These are phyloP conservation scores for Sarocladiaceae sp. DNA, from an alignment of 2,329 filamentous ascomycete genomes.

Conservation along the genomic window DNA sequence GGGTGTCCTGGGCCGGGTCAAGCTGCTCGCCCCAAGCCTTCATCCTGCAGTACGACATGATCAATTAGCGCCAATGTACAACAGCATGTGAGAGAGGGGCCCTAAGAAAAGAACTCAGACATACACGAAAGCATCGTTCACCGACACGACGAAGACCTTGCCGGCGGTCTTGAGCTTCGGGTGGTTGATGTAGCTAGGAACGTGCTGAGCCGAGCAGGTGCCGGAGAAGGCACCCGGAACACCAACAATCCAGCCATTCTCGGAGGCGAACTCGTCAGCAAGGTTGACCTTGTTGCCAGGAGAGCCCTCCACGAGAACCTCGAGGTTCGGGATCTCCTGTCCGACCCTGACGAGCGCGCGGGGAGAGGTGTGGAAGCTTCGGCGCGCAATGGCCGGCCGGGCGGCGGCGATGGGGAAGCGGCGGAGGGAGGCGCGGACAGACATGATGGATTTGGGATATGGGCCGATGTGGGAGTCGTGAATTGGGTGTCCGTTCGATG, in stretches of 20 bases:
- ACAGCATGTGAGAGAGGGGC: neutral
- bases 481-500: no score
- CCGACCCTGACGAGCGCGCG: conserved; percentile 68
- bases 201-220: conserved; percentile 59
- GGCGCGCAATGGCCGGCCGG: conserved; percentile 23
- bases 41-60: conserved; percentile 52
- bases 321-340: conserved; percentile 72
- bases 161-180: conserved; percentile 74
- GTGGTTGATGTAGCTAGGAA: conserved; percentile 83
- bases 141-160: conserved; percentile 82
- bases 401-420: conserved; percentile 20
- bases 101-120: no score
- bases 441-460: conserved; percentile 21
- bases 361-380: conserved; percentile 61
- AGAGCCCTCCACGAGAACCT: conserved; percentile 77
- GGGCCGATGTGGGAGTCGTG: neutral
- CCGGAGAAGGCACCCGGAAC: conserved; percentile 74
- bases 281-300: conserved; percentile 91
- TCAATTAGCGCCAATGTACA: neutral
- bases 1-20: conserved; percentile 68
- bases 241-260: conserved; percentile 78
- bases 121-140: conserved; percentile 94
- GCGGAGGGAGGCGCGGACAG: conserved; percentile 31
- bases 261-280: conserved; percentile 65
- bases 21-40: conserved; percentile 81